Evolutionary conservation across 75 land plant species (phyloP).

Genomic region (Selaginella tamariscina): DNA sequence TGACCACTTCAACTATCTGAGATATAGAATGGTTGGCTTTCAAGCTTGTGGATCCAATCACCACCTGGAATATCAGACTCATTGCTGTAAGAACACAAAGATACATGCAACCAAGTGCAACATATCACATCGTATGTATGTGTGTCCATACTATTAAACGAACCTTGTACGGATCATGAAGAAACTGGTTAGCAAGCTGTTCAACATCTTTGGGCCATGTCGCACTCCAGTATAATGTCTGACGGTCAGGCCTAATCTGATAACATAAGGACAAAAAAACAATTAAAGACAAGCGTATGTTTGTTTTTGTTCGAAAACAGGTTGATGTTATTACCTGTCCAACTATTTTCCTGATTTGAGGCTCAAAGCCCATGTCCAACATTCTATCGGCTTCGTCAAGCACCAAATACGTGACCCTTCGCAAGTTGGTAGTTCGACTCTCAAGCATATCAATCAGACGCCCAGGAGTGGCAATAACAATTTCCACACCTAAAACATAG

Average conservation of each 20-base stretch:
- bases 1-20: slow-evolving; percentile 84
- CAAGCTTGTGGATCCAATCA: slow-evolving; percentile 75
- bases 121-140: no score
- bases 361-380: slow-evolving; percentile 94
- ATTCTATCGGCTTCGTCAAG: slow-evolving; percentile 89
- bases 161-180: slow-evolving; percentile 88
- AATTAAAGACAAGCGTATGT: no score
- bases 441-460: slow-evolving; percentile 82
- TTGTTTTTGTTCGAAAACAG: no score
- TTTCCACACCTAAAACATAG: slow-evolving; percentile 55
- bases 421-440: slow-evolving; percentile 53
- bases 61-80: slow-evolving; percentile 62
- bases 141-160: no score
- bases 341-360: slow-evolving; percentile 72
- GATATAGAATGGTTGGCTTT: slow-evolving; percentile 95
- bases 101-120: not conserved
- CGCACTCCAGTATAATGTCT: slow-evolving; percentile 98
- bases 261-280: slow-evolving; percentile 2
- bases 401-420: slow-evolving; percentile 72
- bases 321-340: slow-evolving; percentile 52
- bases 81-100: not conserved
- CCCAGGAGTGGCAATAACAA: slow-evolving; percentile 84
- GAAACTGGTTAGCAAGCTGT: slow-evolving; percentile 64
- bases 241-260: slow-evolving; percentile 98
- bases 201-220: slow-evolving; percentile 99